Percentiles rank a stretch among this genome's conserved stretches.
phyloP scores from a whole-genome alignment of 805 yeast genomes.

The Wickerhamomyces silvicola region DNA sequence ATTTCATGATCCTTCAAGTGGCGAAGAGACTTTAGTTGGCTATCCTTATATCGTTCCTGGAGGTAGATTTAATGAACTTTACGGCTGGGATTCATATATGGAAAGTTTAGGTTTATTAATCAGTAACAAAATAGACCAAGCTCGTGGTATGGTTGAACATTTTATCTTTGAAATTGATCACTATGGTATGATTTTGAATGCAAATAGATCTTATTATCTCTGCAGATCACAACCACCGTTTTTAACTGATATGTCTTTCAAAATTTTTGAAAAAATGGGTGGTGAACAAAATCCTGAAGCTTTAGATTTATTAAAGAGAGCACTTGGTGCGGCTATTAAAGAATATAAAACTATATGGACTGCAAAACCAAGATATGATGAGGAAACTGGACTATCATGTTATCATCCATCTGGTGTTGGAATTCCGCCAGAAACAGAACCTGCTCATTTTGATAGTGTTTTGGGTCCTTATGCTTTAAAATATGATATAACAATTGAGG shows the following conservation, averaged over 20 bases:
- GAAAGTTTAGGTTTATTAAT: slow-evolving; percentile 75
- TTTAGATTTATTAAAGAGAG: slow-evolving; percentile 53
- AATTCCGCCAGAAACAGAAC: slow-evolving; percentile 95
- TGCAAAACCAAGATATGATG: slow-evolving; percentile 65
- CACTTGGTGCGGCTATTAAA: slow-evolving; percentile 73
- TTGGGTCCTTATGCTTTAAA: slow-evolving; percentile 64
- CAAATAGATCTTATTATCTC: slow-evolving; percentile 85
- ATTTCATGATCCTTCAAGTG: slow-evolving; percentile 41
- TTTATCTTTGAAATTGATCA: slow-evolving; percentile 84
- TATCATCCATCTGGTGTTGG: slow-evolving; percentile 89
- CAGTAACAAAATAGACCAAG: slow-evolving; percentile 60
- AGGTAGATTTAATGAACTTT: slow-evolving; percentile 91
- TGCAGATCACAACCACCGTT: slow-evolving; percentile 97
- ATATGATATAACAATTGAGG: slow-evolving; percentile 48
- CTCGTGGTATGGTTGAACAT: slow-evolving; percentile 87
- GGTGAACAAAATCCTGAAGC: slow-evolving; percentile 42
- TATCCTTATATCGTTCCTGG: slow-evolving; percentile 95
- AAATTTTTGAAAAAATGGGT: slow-evolving; percentile 55
- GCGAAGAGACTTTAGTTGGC: slow-evolving; percentile 48
- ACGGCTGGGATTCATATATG: slow-evolving; percentile 98
- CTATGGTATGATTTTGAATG: slow-evolving; percentile 90
- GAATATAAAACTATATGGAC: slow-evolving; percentile 85
- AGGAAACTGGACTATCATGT: slow-evolving; percentile 71
- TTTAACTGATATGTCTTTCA: slow-evolving; percentile 83
- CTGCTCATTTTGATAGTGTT: slow-evolving; percentile 75